Percentiles rank a stretch among this genome's conserved stretches.
Conservation (phyloP, 495 filamentous ascomycete species). For the Neurospora sp. region DNA sequence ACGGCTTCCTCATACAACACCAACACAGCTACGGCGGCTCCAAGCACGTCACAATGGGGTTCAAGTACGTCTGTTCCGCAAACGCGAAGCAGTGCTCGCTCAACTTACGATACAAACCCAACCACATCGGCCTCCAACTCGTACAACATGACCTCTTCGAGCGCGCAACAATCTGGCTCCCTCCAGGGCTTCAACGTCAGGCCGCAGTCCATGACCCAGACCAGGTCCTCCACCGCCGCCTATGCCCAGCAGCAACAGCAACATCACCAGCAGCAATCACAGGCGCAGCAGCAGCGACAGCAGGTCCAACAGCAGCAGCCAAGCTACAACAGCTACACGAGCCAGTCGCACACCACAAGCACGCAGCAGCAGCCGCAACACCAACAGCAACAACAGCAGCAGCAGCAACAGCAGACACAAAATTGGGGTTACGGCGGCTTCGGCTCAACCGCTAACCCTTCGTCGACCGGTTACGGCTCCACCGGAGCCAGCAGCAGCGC, state of each 20-base stretch:
- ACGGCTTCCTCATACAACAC: slow-evolving; percentile 14
- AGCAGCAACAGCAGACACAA: slow-evolving; percentile 2
- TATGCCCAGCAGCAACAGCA: slow-evolving; percentile 18
- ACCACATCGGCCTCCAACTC: slow-evolving; percentile 3
- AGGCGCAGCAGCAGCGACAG: slow-evolving; percentile 8
- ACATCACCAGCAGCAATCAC: slow-evolving; percentile 12
- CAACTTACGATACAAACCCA: slow-evolving; percentile 11
- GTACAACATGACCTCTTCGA: slow-evolving; percentile 6
- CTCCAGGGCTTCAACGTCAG: slow-evolving; percentile 19
- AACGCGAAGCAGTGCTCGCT: slow-evolving; percentile 8
- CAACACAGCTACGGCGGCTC: slow-evolving; percentile 6
- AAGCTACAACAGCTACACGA: slow-evolving; percentile 8
- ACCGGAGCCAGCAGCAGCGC: background rate
- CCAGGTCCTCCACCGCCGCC: slow-evolving; percentile 9
- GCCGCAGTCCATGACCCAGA: slow-evolving; percentile 12
- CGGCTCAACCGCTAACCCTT: background rate
- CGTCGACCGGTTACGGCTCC: slow-evolving; percentile 11
- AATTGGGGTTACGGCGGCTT: slow-evolving; percentile 8
- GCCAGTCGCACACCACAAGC: slow-evolving; percentile 8
- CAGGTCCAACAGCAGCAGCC: slow-evolving; percentile 11
- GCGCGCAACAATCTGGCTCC: slow-evolving; percentile 10
- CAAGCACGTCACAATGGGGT: slow-evolving; percentile 17
- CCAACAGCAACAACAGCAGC: background rate
- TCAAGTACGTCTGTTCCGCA: slow-evolving; percentile 7
- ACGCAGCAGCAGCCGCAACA: slow-evolving; percentile 8